A percentile compares a stretch with the other conserved stretches of the same genome.
Conservation (phyloP, 2,329 filamentous ascomycete genomes). For the Penicillium sp. region DNA sequence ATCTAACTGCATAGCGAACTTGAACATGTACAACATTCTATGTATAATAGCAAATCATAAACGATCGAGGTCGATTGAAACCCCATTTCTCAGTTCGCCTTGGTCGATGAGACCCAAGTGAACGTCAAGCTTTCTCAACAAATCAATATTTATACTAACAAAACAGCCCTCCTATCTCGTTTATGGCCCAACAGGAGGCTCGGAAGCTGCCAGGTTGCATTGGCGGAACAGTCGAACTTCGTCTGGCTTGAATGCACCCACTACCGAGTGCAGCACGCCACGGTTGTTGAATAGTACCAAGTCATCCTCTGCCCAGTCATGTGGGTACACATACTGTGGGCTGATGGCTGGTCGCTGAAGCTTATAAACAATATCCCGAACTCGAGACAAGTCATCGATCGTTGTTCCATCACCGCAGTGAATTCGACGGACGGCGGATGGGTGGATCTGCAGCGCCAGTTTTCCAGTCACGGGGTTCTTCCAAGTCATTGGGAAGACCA, state of each 20-base stretch:
- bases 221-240: slow-evolving; percentile 76
- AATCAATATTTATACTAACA: not conserved
- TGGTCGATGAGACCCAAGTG: not conserved
- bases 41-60: not conserved
- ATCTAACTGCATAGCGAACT: not conserved
- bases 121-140: not conserved
- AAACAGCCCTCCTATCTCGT: not conserved
- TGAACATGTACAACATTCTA: not conserved
- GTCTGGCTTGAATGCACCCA: slow-evolving; percentile 71
- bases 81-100: not conserved
- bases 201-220: slow-evolving; percentile 68
- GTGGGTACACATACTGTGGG: slow-evolving; percentile 68
- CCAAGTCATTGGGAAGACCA: slow-evolving; percentile 76
- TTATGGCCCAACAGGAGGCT: slow-evolving; percentile 18
- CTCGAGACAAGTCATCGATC: slow-evolving; percentile 67
- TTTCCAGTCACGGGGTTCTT: slow-evolving; percentile 71
- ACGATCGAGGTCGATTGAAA: not conserved
- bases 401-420: slow-evolving; percentile 67
- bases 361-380: slow-evolving; percentile 69
- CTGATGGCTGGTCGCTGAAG: slow-evolving; percentile 73
- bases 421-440: slow-evolving; percentile 69
- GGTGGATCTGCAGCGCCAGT: slow-evolving; percentile 73
- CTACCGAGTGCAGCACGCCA: slow-evolving; percentile 73
- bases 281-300: slow-evolving; percentile 78
- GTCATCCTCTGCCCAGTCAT: slow-evolving; percentile 78